Conservation (phyloP, 352 stramenopile genomes). For the Phytophthora megakarya region DNA sequence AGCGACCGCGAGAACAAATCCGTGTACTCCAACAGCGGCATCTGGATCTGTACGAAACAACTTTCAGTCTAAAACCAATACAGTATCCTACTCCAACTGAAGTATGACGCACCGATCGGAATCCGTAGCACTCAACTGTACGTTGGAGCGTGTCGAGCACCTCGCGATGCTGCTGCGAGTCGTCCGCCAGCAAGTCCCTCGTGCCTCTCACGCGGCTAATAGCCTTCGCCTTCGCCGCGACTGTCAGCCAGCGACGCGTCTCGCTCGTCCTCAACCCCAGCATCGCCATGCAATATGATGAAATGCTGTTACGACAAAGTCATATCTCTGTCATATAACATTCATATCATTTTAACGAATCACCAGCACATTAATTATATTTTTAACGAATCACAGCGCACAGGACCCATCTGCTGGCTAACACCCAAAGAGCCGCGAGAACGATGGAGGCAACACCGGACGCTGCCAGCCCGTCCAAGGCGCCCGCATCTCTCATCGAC, state of each 20-base stretch:
- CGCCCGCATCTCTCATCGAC: neutral
- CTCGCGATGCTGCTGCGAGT: constrained; percentile 65
- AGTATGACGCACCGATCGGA: constrained; percentile 53
- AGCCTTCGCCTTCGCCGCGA: constrained; percentile 32
- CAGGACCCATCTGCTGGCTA: constrained; percentile 14
- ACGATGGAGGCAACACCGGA: constrained; percentile 12
- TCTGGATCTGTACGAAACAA: constrained; percentile 62
- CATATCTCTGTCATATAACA: neutral
- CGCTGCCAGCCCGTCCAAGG: neutral
- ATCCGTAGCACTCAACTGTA: constrained; percentile 74
- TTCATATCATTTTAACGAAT: constrained; percentile 23
- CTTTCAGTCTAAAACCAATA: neutral
- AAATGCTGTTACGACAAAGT: neutral
- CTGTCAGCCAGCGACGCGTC: constrained; percentile 32
- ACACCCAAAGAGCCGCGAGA: constrained; percentile 9
- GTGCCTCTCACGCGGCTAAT: constrained; percentile 76
- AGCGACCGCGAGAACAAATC: constrained; percentile 83
- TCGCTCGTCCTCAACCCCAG: constrained; percentile 9
- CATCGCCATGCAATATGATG: constrained; percentile 4
- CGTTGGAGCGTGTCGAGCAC: constrained; percentile 63
- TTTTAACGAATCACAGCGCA: constrained; percentile 22
- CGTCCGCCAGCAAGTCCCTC: constrained; percentile 68
- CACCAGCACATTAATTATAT: too few relatives aligned
- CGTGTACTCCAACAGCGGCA: constrained; percentile 86
- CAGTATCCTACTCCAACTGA: neutral